Base-by-base conservation (phyloP, 805 yeast species). In the Metschnikowia hibisci region DNA sequence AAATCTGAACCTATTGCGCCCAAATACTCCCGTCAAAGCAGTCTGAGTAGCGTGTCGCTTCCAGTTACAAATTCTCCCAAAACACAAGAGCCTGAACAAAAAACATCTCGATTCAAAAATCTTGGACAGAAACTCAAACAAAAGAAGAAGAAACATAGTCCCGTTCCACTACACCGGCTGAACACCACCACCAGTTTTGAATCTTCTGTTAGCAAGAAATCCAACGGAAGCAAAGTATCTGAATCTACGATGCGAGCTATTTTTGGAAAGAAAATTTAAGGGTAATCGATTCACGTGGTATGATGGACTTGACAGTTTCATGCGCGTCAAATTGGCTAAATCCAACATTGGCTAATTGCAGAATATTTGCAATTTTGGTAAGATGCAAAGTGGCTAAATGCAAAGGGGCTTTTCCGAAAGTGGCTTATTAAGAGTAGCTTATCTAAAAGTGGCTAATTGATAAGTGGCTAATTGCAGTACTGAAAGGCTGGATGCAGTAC, bases 141-240 rank as follows among this genome's bases (percentile, higher is more conserved):
- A 29, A 44, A 41, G 23, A 35, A 37, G 11, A 43, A 18, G 15
- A 36, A 42, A 3, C 51, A 47, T 39, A 45, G 34, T 10, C 41
- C 27, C 41, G 44, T 35, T 22, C 46, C 14, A 44, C 37, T 41
- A 36, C 29, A 41, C 18, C 41, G 61, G 28, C 47, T 56, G 2
- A 34, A 45, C 11, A 53, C 63, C 14, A 39, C 48, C 15, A 41
- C 35, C 15, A 61, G 64, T 44, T 35, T 56, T 15, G 46, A 43
- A 26, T 57, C 63, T 1, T 40, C 44, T 2, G 40, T 42, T n/a
- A 60, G 62, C 37, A 50, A 47, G 18, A 46, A 32, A 32, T 57
- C 59, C n/a, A 36, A 15, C 23, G 23, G 15, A 10, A 45, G 49
- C 44, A 39, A 25, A 25, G 4, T 39, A 2, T 42, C 46, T 5